Percentiles rank a stretch among this genome's conserved stretches.
Evolutionary conservation across 2,329 filamentous ascomycete genomes (phyloP).

Genomic region (Penicillium occitanis): DNA sequence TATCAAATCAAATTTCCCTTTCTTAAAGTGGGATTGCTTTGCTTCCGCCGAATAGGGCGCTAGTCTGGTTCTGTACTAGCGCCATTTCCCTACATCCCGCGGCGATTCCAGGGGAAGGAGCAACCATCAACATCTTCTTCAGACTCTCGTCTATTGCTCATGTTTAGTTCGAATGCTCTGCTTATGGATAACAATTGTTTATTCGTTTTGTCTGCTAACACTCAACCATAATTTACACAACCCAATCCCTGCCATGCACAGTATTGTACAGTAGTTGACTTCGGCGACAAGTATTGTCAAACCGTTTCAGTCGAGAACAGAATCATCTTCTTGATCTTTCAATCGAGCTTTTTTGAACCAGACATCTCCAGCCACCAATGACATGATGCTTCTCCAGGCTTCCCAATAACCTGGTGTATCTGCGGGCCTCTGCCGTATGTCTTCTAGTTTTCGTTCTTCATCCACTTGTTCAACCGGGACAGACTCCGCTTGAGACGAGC

Average conservation of each 20-base stretch:
- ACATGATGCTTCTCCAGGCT: not conserved
- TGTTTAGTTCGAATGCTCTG: not conserved
- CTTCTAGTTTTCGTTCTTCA: slow-evolving; percentile 23
- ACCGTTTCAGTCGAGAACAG: not conserved
- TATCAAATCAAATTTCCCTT: slow-evolving; percentile 41
- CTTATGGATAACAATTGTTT: not conserved
- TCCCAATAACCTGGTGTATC: not conserved
- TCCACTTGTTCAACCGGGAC: slow-evolving; percentile 24
- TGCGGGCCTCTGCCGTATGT: not conserved
- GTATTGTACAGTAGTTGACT: not conserved
- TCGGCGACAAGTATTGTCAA: not conserved
- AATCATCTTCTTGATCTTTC: not conserved
- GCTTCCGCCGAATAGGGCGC: slow-evolving; percentile 28
- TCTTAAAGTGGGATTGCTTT: slow-evolving; percentile 38
- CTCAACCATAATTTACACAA: not conserved
- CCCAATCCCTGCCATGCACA: not conserved
- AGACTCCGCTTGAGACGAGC: slow-evolving; percentile 24
- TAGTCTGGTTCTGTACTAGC: slow-evolving; percentile 32
- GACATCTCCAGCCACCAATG: not conserved
- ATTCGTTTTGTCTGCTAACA: not conserved
- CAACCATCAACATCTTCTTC: not conserved
- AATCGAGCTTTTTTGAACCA: not conserved
- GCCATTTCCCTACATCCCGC: slow-evolving; percentile 7
- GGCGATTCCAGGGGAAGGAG: not conserved
- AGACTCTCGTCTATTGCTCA: not conserved